Percentiles rank a stretch among this genome's conserved stretches.
phyloP scores from a whole-genome alignment of 805 yeast genomes.

The Suhomyces sp. region DNA sequence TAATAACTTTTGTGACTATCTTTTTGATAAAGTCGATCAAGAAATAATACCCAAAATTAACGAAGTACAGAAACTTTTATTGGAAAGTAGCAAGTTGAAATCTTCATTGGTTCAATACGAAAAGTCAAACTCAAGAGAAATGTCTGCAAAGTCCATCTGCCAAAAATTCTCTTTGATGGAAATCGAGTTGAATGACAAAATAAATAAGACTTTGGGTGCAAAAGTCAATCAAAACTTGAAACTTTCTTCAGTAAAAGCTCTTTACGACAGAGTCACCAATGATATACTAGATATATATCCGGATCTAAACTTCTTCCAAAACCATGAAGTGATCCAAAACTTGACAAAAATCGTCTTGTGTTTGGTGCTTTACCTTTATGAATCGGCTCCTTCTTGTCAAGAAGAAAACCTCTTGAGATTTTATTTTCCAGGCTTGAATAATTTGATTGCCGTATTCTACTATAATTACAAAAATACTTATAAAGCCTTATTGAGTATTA shows the following conservation, averaged over 20 bases:
- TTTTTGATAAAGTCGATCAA: conserved; percentile 1
- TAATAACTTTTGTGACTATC: conserved; percentile 3
- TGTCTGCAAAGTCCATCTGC: background rate
- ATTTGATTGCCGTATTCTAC: conserved; percentile 42
- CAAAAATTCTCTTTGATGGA: background rate
- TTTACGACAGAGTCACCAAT: conserved; percentile 9
- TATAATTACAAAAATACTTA: conserved; percentile 28
- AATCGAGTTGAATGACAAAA: background rate
- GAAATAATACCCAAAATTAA: conserved; percentile 1
- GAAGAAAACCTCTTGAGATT: conserved; percentile 10
- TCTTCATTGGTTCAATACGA: background rate
- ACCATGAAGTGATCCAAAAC: conserved; percentile 10
- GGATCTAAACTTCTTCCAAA: conserved; percentile 19
- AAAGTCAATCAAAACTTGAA: background rate
- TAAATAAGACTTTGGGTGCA: conserved; percentile 3
- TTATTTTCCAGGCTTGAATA: conserved; percentile 36
- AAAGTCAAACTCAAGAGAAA: background rate
- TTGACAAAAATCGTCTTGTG: conserved; percentile 29
- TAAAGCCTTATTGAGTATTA: conserved; percentile 39
- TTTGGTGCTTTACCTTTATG: conserved; percentile 19
- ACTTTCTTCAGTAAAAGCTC: conserved; percentile 7
- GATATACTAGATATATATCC: conserved; percentile 20
- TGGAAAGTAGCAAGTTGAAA: conserved; percentile 2
- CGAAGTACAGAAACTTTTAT: background rate
- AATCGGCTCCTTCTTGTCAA: conserved; percentile 5